Conservation (phyloP, 176 grass and related monocot species). For the Saccharum spontaneum region DNA sequence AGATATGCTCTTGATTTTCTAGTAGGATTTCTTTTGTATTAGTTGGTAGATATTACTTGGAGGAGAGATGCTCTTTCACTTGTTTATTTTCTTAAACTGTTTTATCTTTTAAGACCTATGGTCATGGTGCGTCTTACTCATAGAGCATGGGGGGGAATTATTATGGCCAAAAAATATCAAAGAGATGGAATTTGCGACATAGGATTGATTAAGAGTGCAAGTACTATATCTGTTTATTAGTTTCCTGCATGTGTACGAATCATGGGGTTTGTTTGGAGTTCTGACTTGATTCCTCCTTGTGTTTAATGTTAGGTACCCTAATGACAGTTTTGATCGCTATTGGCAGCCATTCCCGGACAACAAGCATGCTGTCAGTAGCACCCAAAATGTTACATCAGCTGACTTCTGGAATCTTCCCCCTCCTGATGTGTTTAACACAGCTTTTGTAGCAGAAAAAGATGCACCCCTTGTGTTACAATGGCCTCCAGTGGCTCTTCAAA, state of each 20-base stretch:
- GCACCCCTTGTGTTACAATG: conserved; percentile 64
- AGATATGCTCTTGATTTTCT: neutral
- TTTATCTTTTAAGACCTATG: neutral
- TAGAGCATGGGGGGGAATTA: neutral
- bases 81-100: neutral
- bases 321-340: conserved; percentile 80
- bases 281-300: conserved; percentile 19
- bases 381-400: conserved; percentile 68
- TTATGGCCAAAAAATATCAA: neutral
- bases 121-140: neutral
- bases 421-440: conserved; percentile 65
- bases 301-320: conserved; percentile 69
- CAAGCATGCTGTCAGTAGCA: conserved; percentile 66
- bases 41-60: neutral
- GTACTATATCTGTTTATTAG: neutral
- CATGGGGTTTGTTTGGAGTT: neutral
- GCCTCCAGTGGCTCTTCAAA: conserved; percentile 70
- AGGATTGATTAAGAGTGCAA: neutral
- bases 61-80: neutral
- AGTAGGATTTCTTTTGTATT: neutral
- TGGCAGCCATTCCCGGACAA: conserved; percentile 79
- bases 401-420: conserved; percentile 95
- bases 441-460: conserved; percentile 65
- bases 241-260: neutral
- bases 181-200: neutral